phyloP scores from a whole-genome alignment of 106 monocot species.

The Cymbidium sinense region DNA sequence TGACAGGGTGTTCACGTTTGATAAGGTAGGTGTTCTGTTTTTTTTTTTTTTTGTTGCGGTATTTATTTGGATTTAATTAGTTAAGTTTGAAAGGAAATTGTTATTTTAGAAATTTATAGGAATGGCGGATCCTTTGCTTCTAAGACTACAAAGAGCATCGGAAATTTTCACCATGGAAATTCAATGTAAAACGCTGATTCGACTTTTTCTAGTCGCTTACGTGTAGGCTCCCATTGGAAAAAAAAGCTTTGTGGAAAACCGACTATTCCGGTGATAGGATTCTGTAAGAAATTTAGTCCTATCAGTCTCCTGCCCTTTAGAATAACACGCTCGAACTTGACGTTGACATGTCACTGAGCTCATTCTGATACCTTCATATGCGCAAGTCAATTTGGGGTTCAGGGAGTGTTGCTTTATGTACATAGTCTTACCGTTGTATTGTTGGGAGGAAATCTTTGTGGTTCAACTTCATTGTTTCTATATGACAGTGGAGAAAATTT shows the following conservation, averaged over 20 bases:
- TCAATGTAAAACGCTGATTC: neutral
- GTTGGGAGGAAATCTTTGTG: neutral
- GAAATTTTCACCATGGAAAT: neutral
- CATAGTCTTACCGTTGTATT: no score
- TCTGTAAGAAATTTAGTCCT: neutral
- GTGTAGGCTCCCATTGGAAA: neutral
- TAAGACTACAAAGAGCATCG: neutral
- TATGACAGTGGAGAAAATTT: neutral
- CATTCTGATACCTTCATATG: neutral
- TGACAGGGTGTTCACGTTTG: slow-evolving; percentile 92
- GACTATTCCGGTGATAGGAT: neutral
- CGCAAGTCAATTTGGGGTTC: neutral
- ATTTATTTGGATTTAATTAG: neutral
- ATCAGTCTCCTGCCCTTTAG: neutral
- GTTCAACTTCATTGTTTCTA: neutral
- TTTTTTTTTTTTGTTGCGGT: neutral
- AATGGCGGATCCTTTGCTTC: neutral
- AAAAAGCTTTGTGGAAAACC: neutral
- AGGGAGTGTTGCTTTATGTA: no score
- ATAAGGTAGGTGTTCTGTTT: slow-evolving; percentile 50
- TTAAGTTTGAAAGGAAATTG: neutral
- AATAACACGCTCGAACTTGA: neutral
- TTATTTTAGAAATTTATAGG: neutral
- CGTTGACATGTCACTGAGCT: neutral
- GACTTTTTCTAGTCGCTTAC: neutral